Percentiles rank a stretch among this genome's conserved stretches.
Evolutionary conservation across 164 flowering plant genomes (phyloP).

Genomic region (Houttuynia cordata): DNA sequence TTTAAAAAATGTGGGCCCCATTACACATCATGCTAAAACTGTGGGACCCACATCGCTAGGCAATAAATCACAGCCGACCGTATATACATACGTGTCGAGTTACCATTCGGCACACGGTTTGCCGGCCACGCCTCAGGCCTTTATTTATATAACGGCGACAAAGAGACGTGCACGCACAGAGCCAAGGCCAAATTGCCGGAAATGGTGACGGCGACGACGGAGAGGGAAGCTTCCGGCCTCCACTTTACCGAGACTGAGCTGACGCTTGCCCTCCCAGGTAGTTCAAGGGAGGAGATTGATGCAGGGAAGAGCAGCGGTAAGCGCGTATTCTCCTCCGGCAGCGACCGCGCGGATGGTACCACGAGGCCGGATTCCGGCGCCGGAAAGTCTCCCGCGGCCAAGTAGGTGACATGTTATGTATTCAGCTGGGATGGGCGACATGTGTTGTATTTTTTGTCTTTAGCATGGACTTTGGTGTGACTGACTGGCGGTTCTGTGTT

Average conservation of each 20-base stretch:
- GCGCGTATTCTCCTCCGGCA: slow-evolving; percentile 24
- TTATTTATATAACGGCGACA: too few species aligned
- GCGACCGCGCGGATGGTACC: slow-evolving; percentile 16
- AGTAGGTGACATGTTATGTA: slow-evolving; percentile 18
- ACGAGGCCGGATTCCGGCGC: slow-evolving; percentile 2
- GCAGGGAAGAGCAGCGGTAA: slow-evolving; percentile 10
- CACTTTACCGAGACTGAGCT: slow-evolving; percentile 32
- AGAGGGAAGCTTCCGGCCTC: slow-evolving; percentile 9
- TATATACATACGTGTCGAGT: not conserved
- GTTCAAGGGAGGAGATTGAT: slow-evolving; percentile 2
- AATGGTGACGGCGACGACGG: slow-evolving; percentile 5
- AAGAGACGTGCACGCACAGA: too few species aligned
- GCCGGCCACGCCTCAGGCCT: not conserved
- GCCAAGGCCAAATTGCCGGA: too few species aligned
- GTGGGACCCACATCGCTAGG: too few species aligned
- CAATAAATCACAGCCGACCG: too few species aligned
- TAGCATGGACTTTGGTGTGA: too few species aligned
- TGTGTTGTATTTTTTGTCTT: too few species aligned
- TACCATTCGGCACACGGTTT: not conserved
- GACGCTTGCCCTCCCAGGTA: slow-evolving; percentile 32
- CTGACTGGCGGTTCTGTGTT: too few species aligned
- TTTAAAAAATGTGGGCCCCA: too few species aligned
- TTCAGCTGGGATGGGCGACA: too few species aligned
- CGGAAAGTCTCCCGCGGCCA: slow-evolving; percentile 16
- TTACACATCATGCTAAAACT: too few species aligned